Evolutionary conservation across 108 stramenopile genomes (phyloP), one percentile per base, ranked within the genome.

Genomic region (Heterococcus sp.): DNA sequence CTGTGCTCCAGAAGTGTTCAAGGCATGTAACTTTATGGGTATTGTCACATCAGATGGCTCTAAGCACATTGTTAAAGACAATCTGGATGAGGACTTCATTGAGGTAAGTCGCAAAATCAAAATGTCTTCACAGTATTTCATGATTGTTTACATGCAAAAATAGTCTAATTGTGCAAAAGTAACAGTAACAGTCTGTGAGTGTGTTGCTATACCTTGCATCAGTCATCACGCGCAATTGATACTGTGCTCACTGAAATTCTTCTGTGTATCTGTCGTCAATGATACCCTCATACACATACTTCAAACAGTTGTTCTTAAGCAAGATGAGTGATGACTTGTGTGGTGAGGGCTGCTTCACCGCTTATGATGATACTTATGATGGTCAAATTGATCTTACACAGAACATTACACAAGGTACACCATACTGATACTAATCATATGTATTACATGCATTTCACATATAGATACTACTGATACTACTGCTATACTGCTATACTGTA

Each of bases 21-120:
- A 65, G n/a, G 79, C 79, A 29, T 80, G 79, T 66, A 80, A 80
- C 72, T 80, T 65, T 66, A 39, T 80, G 35, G 79, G 79, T 21
- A 80, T 80, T 71, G 65, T 80, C 35, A 72, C 79, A 3, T 38
- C 37, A 32, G 70, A 71, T 28, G 79, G 79, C 14, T 58, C 31
- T 37, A 80, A 27, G 28, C 74, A 33, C 33, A 63, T 73, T 0
- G 33, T 70, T 1, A 30, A 11, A 2, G 72, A 58, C 1, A 37
- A 65, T 26, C 79, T 80, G 26, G 72, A 73, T 63, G 65, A 63
- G 34, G 36, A 38, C 64, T 38, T 38, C 37, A 80, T 80, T 35
- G 65, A 72, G 79, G 46, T 58, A 8, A 21, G 46, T n/a, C n/a
- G n/a, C n/a, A n/a, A n/a, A n/a, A n/a, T n/a, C n/a, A n/a, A n/a